These are phyloP conservation scores for Aspergillus thermomutatus DNA, from an alignment of 2,329 filamentous ascomycete genomes.

Conservation along the genomic window DNA sequence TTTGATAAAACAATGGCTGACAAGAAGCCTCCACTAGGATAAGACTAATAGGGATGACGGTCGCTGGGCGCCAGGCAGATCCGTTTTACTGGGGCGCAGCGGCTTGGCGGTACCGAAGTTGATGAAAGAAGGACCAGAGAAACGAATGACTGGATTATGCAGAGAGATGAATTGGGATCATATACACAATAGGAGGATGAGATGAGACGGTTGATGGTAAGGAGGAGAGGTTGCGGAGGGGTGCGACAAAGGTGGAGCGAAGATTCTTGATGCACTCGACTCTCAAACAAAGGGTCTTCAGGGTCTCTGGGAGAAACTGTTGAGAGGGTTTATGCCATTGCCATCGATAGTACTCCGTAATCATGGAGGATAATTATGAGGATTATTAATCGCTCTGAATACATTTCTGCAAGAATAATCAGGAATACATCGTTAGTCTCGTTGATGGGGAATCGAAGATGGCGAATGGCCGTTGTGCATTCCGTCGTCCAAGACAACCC, in stretches of 20 bases:
- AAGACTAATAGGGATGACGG: neutral
- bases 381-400: neutral
- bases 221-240: neutral
- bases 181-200: neutral
- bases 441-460: neutral
- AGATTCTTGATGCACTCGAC: neutral
- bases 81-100: slow-evolving; percentile 11
- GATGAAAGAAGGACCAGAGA: neutral
- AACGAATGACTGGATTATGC: slow-evolving; percentile 1
- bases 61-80: neutral
- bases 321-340: neutral
- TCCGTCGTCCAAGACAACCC: neutral
- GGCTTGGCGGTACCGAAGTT: slow-evolving; percentile 4
- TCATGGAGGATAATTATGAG: neutral
- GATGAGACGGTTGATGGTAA: neutral
- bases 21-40: neutral
- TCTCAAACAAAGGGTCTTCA: neutral
- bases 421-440: neutral
- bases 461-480: neutral
- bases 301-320: neutral
- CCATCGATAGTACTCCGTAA: neutral
- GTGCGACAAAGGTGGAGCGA: neutral
- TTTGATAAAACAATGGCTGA: neutral
- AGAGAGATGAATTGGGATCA: neutral
- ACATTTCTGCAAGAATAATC: neutral